Evolutionary conservation across 2,329 filamentous ascomycete genomes (phyloP), one percentile per base, ranked within the genome.

Genomic region (Chaetomiaceae sp.): DNA sequence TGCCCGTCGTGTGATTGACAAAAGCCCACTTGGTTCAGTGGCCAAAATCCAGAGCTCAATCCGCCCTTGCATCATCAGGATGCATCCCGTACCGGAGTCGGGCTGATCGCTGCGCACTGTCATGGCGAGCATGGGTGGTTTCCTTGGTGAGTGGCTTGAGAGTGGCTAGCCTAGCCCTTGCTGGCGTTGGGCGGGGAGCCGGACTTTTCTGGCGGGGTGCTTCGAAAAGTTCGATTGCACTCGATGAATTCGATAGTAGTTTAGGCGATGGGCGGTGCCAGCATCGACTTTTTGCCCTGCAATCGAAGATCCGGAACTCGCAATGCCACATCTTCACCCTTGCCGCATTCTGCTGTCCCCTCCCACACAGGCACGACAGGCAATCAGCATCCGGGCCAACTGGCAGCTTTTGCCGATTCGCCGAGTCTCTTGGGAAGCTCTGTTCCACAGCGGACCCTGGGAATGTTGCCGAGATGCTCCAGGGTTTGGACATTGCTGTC

Each of bases 241-340:
- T n/a, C 20, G 13, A 34, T n/a, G 21, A 34, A 23, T 13, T 18
- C 44, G 44, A 47, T 47, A 23, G 21, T n/a, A n/a, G 2, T 27
- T 13, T 18, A 30, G 18, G 20, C 16, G 29, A n/a, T n/a, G n/a
- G n/a, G n/a, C n/a, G 42, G 36, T 25, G 23, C 18, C 29, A 44
- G 9, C 16, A 44, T 33, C 2, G 42, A 33, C 20, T 23, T 18
- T 47, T 63, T 60, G 59, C 50, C 49, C 49, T 44, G 55, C 41
- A 53, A 65, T 65, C 62, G 62, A 60, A 23, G 46, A 55, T 52
- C 48, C 45, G 41, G 43, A 23, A 37, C 45, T 40, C 18, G 23
- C 38, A 41, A 49, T 47, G 41, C 34, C 41, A 48, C 36, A 25
- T 30, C 29, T 25, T 36, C 37, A 11, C 44, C 50, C 44, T 37